Percentiles rank a stretch among this genome's conserved stretches.
Conservation (phyloP, 139 green algal genomes). For the Tetradesmus lagerheimii region DNA sequence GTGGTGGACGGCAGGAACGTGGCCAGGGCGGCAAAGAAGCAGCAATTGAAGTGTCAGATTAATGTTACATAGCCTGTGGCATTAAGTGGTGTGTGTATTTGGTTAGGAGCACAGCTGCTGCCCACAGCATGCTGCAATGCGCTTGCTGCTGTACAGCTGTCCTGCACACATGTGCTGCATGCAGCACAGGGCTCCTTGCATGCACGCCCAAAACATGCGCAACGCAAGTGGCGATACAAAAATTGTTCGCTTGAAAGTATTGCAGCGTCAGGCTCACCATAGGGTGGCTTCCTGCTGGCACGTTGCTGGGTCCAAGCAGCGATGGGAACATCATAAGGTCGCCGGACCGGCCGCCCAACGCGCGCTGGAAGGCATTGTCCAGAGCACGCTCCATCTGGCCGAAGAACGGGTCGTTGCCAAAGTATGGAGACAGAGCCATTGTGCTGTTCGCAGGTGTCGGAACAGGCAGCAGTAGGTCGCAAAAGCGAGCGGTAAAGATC, state of each 20-base stretch:
- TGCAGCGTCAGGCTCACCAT: constrained; percentile 34
- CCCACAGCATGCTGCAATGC: too few species aligned
- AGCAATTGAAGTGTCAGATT: not conserved
- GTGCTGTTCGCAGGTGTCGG: not conserved
- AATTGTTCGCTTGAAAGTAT: not conserved
- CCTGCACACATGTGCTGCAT: too few species aligned
- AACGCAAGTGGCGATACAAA: not conserved
- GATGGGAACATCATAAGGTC: not conserved
- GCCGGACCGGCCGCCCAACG: constrained; percentile 4
- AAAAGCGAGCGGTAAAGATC: not conserved
- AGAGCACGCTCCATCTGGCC: constrained; percentile 36
- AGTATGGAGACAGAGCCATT: constrained; percentile 48
- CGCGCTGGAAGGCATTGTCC: constrained; percentile 36
- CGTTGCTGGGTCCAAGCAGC: constrained; percentile 14
- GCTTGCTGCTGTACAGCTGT: not conserved
- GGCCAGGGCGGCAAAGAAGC: not conserved
- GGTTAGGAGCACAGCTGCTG: too few species aligned
- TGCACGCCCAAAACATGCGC: too few species aligned
- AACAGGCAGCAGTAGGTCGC: not conserved
- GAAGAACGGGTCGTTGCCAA: constrained; percentile 49
- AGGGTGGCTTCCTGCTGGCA: constrained; percentile 35
- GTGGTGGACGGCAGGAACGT: not conserved
- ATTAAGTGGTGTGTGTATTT: too few species aligned
- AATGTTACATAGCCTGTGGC: not conserved
- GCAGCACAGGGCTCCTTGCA: too few species aligned